Evolutionary conservation across 2,329 filamentous ascomycete species (phyloP), one percentile per base, ranked within the genome.

Genomic region (Cladorrhinum sp.): DNA sequence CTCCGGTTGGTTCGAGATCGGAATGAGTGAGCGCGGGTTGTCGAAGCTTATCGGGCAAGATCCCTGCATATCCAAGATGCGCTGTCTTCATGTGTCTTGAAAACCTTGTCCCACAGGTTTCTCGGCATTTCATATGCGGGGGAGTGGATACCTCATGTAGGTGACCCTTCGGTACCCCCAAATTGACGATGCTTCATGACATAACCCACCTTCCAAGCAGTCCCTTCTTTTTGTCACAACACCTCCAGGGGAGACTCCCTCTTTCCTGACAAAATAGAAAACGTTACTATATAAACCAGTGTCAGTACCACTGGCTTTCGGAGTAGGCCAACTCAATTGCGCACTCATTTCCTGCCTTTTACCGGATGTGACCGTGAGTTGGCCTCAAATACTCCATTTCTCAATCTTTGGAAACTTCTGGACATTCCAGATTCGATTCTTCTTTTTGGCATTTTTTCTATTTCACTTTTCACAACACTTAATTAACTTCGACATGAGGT

Each of bases 341-440:
- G 67, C 66, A 69, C 67, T 69, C 67, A 69, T 69, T 64, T 68
- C 67, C 66, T 69, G 67, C 66, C 67, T 69, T 69, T 69, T 69
- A 69, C 67, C 67, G 66, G 67, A 69, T 69, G 67, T 69, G 67
- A 69, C 67, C 67, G 67, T 69, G 67, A 66, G 67, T 69, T 68
- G 67, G 67, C 67, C 62, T 64, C 59, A 67, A 4, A 55, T 55
- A 36, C 52, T 53, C 58, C 52, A 38, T 53, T 55, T 48, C 52
- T 53, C 29, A 59, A 56, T 55, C 52, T 59, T 56, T 55, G 58
- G 52, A 29, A 59, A 59, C 52, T 25, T 55, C 52, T 55, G 58
- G 51, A 55, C 50, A 50, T 29, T 27, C 58, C 58, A 59, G 58
- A 59, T 59, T 59, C 45, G n/a, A 54, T 29, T 53, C 18, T 29